Base-by-base conservation (phyloP, 2,329 filamentous ascomycete species). In the Alternaria ventricosa region DNA sequence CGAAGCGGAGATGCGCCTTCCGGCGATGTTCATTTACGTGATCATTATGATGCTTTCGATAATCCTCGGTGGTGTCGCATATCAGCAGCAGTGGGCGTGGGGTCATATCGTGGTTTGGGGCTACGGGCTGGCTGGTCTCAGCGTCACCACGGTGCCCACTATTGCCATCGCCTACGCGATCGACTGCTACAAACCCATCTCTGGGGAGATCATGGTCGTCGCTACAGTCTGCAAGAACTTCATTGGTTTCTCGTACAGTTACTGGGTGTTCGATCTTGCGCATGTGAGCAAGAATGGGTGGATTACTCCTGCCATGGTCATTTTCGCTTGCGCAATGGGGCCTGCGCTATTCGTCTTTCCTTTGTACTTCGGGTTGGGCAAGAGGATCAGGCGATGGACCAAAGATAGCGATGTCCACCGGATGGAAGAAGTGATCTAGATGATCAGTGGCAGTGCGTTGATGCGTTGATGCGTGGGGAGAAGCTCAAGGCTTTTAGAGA, bases 1-100 rank as follows among this genome's bases (percentile, higher is more conserved):
- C 54, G 87, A 89, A 75, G 83, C 86, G 0, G 87, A 88, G 69
- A 88, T 88, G 86, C 80, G 86, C 23, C 70, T 88, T 54, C 82
- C 83, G 0, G 74, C 75, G 0, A 55, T 78, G 11, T 69, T 70
- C 60, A 84, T 86, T 0, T 87, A 85, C 67, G 75, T 86, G 69
- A 73, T 87, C 27, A 82, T 86, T 13, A 84, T 85, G 4, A 77
- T 85, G 25, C 73, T 87, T 25, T 84, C 83, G 2, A 79, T 82
- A 59, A 78, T 84, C 10, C 75, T 86, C 4, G 86, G 84, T 27
- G 83, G 82, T 1, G 67, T 85, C 11, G 84, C 83, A 27, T 86
- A 86, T 67, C 79, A 85, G 63, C 74, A 75, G 6, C 72, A 81
- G 45, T 87, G 84, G 84, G 77, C 79, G 0, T 87, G 85, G 85